Evolutionary conservation across 441 rosid genomes (phyloP).

Genomic region (Gossypium gossypioides): DNA sequence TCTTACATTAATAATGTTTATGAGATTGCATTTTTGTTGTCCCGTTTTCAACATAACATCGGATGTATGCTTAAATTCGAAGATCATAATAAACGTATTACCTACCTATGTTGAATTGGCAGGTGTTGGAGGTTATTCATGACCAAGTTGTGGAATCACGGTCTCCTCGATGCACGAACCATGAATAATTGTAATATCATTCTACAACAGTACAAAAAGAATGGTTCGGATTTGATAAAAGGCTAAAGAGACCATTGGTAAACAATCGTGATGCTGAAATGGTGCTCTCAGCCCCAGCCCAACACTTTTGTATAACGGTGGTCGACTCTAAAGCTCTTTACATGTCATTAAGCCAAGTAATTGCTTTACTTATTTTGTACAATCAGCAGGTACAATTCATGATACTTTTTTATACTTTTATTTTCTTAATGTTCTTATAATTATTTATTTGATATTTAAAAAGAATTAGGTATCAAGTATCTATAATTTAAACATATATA

Average conservation of each 20-base stretch:
- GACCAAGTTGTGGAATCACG: constrained; percentile 98
- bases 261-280: not conserved
- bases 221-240: constrained; percentile 29
- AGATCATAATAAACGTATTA: not conserved
- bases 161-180: constrained; percentile 85
- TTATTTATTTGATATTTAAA: no score
- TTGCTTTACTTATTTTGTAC: not conserved
- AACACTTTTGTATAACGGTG: not conserved
- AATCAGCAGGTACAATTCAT: not conserved
- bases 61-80: not conserved
- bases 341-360: not conserved
- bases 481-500: no score
- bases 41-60: not conserved
- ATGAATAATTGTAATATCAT: constrained; percentile 73
- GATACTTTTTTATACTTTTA: no score
- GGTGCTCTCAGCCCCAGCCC: not conserved
- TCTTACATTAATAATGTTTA: no score
- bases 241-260: constrained; percentile 13
- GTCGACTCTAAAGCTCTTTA: not conserved
- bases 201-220: constrained; percentile 50
- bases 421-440: no score
- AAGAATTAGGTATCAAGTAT: no score
- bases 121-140: constrained; percentile 95
- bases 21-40: not conserved
- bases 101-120: constrained; percentile 14